A percentile compares a stretch with the other conserved stretches of the same genome.
phyloP scores from a whole-genome alignment of 2,329 filamentous ascomycete species.

The Aspergillus hiratsukae region DNA sequence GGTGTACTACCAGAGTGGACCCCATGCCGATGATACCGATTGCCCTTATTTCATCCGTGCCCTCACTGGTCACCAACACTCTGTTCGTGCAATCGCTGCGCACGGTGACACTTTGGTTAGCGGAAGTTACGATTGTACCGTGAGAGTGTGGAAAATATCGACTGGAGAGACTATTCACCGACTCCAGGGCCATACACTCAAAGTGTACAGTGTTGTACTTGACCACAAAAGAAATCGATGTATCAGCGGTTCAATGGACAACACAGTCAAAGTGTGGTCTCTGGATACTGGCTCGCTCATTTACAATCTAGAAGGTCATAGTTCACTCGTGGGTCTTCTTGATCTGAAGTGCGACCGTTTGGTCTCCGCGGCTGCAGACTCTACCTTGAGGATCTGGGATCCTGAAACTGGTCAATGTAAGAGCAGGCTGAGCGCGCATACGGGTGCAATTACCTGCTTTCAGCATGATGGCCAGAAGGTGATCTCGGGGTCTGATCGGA shows the following conservation, averaged over 20 bases:
- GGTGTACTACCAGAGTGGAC: conserved; percentile 72
- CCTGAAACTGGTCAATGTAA: conserved; percentile 88
- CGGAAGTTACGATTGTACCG: conserved; percentile 92
- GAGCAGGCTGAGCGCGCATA: conserved; percentile 85
- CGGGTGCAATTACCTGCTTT: conserved; percentile 96
- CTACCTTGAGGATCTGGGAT: conserved; percentile 94
- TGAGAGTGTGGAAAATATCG: conserved; percentile 95
- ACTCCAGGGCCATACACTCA: conserved; percentile 79
- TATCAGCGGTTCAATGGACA: conserved; percentile 98
- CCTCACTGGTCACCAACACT: conserved; percentile 81
- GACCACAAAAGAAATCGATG: conserved; percentile 89
- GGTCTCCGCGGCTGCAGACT: conserved; percentile 92
- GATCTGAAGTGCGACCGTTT: conserved; percentile 85
- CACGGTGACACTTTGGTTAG: conserved; percentile 95
- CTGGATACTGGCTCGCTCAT: conserved; percentile 78
- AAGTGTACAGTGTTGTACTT: conserved; percentile 95
- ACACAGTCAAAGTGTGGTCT: conserved; percentile 96
- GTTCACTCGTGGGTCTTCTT: conserved; percentile 82
- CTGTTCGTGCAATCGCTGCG: conserved; percentile 91
- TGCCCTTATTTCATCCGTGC: conserved; percentile 94
- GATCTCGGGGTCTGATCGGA: conserved; percentile 91
- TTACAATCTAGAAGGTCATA: conserved; percentile 88
- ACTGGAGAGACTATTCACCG: conserved; percentile 84
- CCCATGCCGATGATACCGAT: conserved; percentile 67
- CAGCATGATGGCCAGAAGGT: conserved; percentile 97